phyloP scores from a whole-genome alignment of 2,329 filamentous ascomycete species.

The Trichophyton benhamiae region DNA sequence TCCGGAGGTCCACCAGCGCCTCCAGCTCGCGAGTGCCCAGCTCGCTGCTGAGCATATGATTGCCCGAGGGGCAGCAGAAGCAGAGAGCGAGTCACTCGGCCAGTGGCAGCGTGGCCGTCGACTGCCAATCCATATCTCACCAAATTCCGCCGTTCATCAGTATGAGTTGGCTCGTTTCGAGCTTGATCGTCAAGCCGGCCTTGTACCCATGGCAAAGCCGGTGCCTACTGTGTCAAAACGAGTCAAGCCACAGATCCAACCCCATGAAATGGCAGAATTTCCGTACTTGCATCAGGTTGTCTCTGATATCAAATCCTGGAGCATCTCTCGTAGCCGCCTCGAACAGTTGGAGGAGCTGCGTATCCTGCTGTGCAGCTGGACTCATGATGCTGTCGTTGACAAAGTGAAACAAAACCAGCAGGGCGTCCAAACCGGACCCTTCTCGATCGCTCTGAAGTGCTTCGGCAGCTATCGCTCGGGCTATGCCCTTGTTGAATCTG shows the following conservation, averaged over 20 bases:
- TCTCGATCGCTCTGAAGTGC: conserved; percentile 45
- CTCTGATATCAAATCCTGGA: conserved; percentile 3
- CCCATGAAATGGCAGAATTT: not conserved
- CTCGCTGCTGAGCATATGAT: conserved; percentile 8
- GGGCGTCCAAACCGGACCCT: not conserved
- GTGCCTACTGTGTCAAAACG: not conserved
- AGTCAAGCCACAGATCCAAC: not conserved
- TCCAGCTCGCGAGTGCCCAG: conserved; percentile 11
- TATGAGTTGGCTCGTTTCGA: conserved; percentile 11
- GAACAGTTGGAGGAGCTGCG: conserved; percentile 7
- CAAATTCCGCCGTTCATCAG: conserved; percentile 6
- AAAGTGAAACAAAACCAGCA: not conserved
- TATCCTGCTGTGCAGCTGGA: not conserved
- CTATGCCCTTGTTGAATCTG: conserved; percentile 75
- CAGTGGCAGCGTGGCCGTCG: not conserved
- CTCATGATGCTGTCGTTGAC: conserved; percentile 3
- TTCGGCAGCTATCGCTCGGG: conserved; percentile 72
- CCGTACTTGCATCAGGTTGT: conserved; percentile 8
- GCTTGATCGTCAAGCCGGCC: conserved; percentile 3
- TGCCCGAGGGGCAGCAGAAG: not conserved
- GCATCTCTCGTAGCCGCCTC: not conserved
- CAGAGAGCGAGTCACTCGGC: not conserved
- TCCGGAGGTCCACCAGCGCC: conserved; percentile 10
- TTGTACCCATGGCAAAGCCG: not conserved
- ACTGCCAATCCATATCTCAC: not conserved